Conservation (phyloP, 164 flowering plant genomes). For the Cinnamomum micranthum region DNA sequence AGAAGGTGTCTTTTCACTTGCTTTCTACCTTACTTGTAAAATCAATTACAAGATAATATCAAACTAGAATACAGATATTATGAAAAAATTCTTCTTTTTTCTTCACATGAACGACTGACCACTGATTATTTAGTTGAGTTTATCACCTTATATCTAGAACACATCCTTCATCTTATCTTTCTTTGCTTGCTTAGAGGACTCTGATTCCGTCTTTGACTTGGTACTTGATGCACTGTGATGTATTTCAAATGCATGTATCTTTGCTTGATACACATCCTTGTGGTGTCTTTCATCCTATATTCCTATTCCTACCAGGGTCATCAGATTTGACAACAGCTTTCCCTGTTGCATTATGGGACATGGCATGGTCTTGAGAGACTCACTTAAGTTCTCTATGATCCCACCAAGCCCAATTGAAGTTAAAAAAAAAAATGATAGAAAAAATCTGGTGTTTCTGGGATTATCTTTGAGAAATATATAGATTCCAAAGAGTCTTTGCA, state of each 20-base stretch:
- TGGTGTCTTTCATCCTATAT: conserved; percentile 21
- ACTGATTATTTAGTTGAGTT: no score
- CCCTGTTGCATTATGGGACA: conserved; percentile 87
- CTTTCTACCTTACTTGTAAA: no score
- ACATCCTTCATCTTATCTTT: conserved; percentile 14
- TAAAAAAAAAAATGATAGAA: conserved; percentile 67
- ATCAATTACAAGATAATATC: no score
- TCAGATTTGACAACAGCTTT: conserved; percentile 39
- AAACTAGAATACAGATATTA: no score
- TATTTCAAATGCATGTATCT: no score
- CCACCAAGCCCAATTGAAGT: conserved; percentile 97
- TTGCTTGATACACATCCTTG: no score
- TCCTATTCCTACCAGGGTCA: conserved; percentile 38
- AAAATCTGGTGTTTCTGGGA: conserved; percentile 80
- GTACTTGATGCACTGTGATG: conserved; percentile 23
- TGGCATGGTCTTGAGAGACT: conserved; percentile 89
- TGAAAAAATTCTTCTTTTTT: no score
- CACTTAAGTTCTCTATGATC: conserved; percentile 76
- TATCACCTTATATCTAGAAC: no score
- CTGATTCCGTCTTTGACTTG: conserved; percentile 27
- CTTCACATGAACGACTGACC: no score
- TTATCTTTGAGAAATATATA: conserved; percentile 77
- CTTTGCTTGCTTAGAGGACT: conserved; percentile 38
- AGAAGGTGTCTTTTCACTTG: no score
- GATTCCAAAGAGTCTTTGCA: conserved; percentile 79